Percentiles rank a stretch among this genome's conserved stretches.
phyloP scores from a whole-genome alignment of 495 filamentous ascomycete species.

The Bombardia bombarda region DNA sequence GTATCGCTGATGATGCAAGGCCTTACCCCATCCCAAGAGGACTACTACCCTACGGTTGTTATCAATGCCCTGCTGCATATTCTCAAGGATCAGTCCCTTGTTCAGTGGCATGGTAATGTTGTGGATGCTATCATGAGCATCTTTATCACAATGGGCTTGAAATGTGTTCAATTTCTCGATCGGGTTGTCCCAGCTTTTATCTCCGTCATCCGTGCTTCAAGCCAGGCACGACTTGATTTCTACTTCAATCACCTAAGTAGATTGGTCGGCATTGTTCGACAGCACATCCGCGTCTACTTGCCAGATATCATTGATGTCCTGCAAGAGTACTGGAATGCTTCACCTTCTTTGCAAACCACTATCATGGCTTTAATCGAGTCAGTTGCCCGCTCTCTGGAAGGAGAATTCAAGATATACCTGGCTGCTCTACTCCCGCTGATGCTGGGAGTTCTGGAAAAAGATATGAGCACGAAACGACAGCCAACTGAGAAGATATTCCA shows the following conservation, averaged over 20 bases:
- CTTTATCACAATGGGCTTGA: conserved; percentile 88
- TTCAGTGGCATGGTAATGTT: conserved; percentile 87
- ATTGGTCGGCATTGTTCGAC: conserved; percentile 87
- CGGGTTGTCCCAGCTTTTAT: conserved; percentile 93
- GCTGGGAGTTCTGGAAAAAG: conserved; percentile 86
- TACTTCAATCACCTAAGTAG: conserved; percentile 96
- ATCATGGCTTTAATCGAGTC: conserved; percentile 88
- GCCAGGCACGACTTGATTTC: conserved; percentile 67
- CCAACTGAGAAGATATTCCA: conserved; percentile 88
- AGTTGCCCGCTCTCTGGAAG: conserved; percentile 85
- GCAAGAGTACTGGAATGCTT: conserved; percentile 75
- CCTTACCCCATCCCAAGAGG: conserved; percentile 91
- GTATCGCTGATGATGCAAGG: conserved; percentile 97
- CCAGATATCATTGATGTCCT: conserved; percentile 76
- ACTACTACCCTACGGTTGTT: conserved; percentile 97
- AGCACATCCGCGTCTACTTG: conserved; percentile 87
- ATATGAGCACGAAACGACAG: conserved; percentile 59
- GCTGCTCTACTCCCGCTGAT: conserved; percentile 83
- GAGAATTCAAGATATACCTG: conserved; percentile 94
- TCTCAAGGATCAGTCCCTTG: conserved; percentile 77
- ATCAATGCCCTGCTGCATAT: conserved; percentile 91
- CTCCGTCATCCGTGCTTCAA: conserved; percentile 69
- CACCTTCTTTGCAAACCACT: conserved; percentile 72
- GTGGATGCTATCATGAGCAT: conserved; percentile 98
- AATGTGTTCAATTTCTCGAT: conserved; percentile 88